phyloP scores from a whole-genome alignment of 305 asterid species.

The Solanum hybrid region DNA sequence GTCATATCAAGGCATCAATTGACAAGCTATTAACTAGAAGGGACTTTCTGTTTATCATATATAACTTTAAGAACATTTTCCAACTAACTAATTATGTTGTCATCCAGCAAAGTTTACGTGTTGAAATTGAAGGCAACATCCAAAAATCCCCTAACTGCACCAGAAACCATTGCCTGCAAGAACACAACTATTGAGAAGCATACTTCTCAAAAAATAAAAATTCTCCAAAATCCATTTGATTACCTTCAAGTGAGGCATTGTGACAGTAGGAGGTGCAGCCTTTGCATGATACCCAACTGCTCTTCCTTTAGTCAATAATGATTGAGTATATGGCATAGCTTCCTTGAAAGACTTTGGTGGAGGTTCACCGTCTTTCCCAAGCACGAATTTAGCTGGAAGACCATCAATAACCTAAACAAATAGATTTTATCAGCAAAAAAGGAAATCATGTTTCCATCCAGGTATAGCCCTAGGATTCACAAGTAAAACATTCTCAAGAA shows the following conservation, averaged over 20 bases:
- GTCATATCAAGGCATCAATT: neutral
- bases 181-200: neutral
- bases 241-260: constrained; percentile 92
- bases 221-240: neutral
- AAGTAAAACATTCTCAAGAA: neutral
- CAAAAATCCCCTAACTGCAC: constrained; percentile 79
- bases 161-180: constrained; percentile 82
- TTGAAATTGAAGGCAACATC: constrained; percentile 85
- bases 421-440: neutral
- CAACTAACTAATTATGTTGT: constrained; percentile 76
- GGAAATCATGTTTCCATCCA: neutral
- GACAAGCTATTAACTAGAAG: neutral
- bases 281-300: constrained; percentile 78
- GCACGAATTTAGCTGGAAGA: constrained; percentile 83
- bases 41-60: constrained; percentile 42
- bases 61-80: constrained; percentile 6
- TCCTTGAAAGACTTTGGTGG: constrained; percentile 45
- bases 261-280: constrained; percentile 89
- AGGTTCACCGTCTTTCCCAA: constrained; percentile 62
- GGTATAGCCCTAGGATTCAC: neutral
- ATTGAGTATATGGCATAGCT: constrained; percentile 85
- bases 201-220: neutral
- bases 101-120: constrained; percentile 75
- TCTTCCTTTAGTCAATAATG: constrained; percentile 51
- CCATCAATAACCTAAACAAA: constrained; percentile 71